These are phyloP conservation scores for Neofusicoccum parvum DNA, from an alignment of 2,329 filamentous ascomycete species.

Conservation along the genomic window DNA sequence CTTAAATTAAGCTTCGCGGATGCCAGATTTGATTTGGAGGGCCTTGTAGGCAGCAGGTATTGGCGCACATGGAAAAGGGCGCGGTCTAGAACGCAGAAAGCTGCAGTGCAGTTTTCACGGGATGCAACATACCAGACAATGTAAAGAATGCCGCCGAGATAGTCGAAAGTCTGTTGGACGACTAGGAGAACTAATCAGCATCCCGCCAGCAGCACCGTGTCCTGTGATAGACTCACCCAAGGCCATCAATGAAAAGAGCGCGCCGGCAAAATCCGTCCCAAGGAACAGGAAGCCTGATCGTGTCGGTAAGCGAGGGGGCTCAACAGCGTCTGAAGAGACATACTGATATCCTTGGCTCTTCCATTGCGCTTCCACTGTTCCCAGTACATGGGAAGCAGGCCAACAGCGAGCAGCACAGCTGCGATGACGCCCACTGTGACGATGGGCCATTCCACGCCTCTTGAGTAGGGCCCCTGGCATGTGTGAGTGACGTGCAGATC, in stretches of 20 bases:
- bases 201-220: too few species aligned
- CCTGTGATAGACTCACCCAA: slow-evolving; percentile 47
- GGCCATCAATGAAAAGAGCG: slow-evolving; percentile 66
- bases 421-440: slow-evolving; percentile 61
- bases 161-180: slow-evolving; percentile 63
- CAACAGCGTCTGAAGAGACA: slow-evolving; percentile 23
- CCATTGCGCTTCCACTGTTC: slow-evolving; percentile 65
- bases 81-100: not conserved
- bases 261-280: slow-evolving; percentile 61
- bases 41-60: not conserved
- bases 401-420: slow-evolving; percentile 57
- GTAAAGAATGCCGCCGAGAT: slow-evolving; percentile 62
- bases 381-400: slow-evolving; percentile 62
- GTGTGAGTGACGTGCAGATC: not conserved
- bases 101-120: too few species aligned
- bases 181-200: slow-evolving; percentile 40
- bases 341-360: slow-evolving; percentile 63
- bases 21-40: not conserved
- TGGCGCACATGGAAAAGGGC: not conserved
- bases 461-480: slow-evolving; percentile 54
- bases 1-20: not conserved
- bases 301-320: not conserved
- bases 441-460: slow-evolving; percentile 57
- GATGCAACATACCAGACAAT: slow-evolving; percentile 56
- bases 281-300: slow-evolving; percentile 57